Base-by-base conservation (phyloP, 1,284 basidiomycete genomes). In the Ganoderma meredithae region DNA sequence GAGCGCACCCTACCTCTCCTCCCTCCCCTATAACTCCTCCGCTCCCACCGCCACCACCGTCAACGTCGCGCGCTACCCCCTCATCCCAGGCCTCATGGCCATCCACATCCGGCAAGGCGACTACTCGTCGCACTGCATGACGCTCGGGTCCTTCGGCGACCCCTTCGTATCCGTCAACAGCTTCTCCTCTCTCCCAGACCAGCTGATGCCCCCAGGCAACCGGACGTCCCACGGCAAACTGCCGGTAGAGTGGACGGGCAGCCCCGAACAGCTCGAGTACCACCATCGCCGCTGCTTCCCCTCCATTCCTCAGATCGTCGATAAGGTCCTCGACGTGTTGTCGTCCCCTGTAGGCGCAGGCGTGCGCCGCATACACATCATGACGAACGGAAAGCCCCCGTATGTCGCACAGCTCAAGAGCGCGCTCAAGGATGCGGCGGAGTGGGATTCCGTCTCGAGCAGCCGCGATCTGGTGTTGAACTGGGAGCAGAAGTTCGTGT, bases 21-120 rank as follows among this genome's bases (percentile, higher is more conserved):
- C 67, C 47, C 44, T 60, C 63, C 63, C 69, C 62, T 65, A 72
- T 52, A 73, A 72, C 33, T 74, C 76, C 71, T 36, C 74, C n/a
- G 63, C 27, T 9, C 31, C 52, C 15, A 31, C 52, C 52, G 27
- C 52, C 13, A 7, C 52, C 4, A 27, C 27, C 27, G 2, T 13
- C 6, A 55, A 55, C 13, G 52, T 27, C 52, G 27, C 10, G 31
- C 27, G 52, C 27, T 55, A 55, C 13, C 52, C 52, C 13, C 52
- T 67, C 39, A 73, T 82, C 36, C 76, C 78, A 0, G 84, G 84
- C 22, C 78, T 88, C 1, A 77, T 91, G 22, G 89, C 84, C 1
- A 73, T 91, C 5, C 89, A 91, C 73, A 72, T 91, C 25, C 86
- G 90, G 6, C 80, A 88, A 41, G 90, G 90, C 7, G 90, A 91